Evolutionary conservation across 176 grass and related monocot genomes (phyloP).

Genomic region (Saccharum officinarum): DNA sequence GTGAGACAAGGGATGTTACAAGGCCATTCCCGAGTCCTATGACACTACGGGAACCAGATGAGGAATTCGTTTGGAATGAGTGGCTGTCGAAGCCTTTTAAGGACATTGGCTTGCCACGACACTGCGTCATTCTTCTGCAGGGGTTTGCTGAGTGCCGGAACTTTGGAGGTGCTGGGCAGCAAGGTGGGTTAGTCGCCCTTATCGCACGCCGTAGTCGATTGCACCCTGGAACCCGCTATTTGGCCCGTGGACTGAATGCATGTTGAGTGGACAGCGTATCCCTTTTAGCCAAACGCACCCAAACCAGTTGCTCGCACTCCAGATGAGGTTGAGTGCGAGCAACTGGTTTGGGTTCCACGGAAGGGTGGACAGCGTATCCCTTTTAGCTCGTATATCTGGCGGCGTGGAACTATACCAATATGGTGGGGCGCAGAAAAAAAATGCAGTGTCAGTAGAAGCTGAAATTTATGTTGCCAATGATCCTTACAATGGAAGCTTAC

Average conservation of each 20-base stretch:
- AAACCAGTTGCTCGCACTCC: too few species aligned
- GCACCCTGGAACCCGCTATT: slow-evolving; percentile 96
- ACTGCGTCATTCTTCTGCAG: slow-evolving; percentile 92
- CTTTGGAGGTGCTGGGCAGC: slow-evolving; percentile 69
- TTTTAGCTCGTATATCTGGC: slow-evolving; percentile 92
- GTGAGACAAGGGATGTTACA: slow-evolving; percentile 97
- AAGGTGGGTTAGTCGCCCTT: slow-evolving; percentile 74
- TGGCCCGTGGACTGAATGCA: slow-evolving; percentile 95
- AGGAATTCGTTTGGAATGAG: slow-evolving; percentile 93
- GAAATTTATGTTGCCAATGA: slow-evolving; percentile 94
- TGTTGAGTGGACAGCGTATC: too few species aligned
- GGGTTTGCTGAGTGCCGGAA: slow-evolving; percentile 92
- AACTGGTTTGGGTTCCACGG: slow-evolving; percentile 78
- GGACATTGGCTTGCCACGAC: slow-evolving; percentile 74
- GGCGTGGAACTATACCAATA: slow-evolving; percentile 96
- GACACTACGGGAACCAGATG: slow-evolving; percentile 63
- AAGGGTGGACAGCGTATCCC: slow-evolving; percentile 46
- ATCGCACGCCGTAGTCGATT: slow-evolving; percentile 93
- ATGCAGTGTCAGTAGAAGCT: slow-evolving; percentile 70
- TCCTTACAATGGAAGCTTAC: slow-evolving; percentile 83
- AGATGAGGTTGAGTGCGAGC: slow-evolving; percentile 97
- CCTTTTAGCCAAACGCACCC: too few species aligned
- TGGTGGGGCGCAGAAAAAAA: slow-evolving; percentile 97
- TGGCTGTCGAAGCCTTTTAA: slow-evolving; percentile 94
- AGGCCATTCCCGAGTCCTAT: slow-evolving; percentile 79